Conservation (phyloP, 306 rosid genomes). For the Alnus glutinosa region DNA sequence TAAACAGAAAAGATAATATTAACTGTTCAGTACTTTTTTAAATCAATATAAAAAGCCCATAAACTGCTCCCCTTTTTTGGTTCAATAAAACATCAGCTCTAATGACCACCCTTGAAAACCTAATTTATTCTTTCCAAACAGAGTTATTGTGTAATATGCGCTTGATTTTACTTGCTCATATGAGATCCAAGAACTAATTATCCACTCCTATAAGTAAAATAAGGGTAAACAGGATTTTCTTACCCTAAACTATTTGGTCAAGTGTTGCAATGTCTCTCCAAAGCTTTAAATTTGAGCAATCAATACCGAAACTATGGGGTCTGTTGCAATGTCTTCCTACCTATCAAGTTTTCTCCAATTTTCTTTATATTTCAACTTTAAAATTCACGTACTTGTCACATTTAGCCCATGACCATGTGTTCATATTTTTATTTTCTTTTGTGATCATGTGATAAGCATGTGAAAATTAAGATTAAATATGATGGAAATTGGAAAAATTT, state of each 20-base stretch:
- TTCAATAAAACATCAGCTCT: neutral
- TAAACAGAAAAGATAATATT: neutral
- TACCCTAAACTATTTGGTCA: no score
- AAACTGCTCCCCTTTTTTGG: neutral
- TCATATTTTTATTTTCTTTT: no score
- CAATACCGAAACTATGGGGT: neutral
- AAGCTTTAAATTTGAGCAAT: neutral
- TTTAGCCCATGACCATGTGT: neutral
- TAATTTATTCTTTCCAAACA: neutral
- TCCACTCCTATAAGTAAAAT: neutral
- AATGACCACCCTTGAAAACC: neutral
- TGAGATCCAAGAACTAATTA: neutral
- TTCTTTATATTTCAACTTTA: neutral
- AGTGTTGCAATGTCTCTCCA: neutral
- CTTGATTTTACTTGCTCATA: neutral
- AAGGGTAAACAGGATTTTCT: no score
- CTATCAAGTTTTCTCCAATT: neutral
- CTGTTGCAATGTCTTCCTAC: neutral
- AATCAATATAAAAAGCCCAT: neutral
- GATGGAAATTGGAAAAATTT: no score
- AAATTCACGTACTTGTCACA: neutral
- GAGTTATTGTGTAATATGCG: neutral
- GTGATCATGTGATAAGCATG: no score
- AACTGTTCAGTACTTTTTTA: neutral
- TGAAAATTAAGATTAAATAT: no score